A percentile compares a stretch with the other conserved stretches of the same genome.
These are phyloP conservation scores for Cytospora mali DNA, from an alignment of 2,329 filamentous ascomycete genomes.

Conservation along the genomic window DNA sequence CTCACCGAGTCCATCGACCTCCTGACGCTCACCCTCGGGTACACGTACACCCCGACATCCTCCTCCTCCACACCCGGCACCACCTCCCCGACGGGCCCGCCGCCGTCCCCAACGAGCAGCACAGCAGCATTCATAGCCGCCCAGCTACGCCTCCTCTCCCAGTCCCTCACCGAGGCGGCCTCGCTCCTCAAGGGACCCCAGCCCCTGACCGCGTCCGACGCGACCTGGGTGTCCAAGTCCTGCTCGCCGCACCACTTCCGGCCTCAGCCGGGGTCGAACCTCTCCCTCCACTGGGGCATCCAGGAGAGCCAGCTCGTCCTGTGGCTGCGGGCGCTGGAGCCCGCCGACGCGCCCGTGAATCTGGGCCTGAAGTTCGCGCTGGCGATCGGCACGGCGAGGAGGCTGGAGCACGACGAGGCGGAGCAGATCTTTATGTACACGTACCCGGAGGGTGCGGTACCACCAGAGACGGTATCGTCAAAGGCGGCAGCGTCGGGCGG, in stretches of 20 bases:
- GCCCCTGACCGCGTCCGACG: conserved; percentile 42
- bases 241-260: conserved; percentile 50
- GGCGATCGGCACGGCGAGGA: conserved; percentile 66
- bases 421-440: conserved; percentile 71
- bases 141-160: conserved; percentile 58
- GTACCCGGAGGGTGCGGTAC: conserved; percentile 21
- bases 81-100: conserved; percentile 60
- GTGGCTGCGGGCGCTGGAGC: conserved; percentile 69
- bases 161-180: conserved; percentile 55
- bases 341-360: conserved; percentile 63
- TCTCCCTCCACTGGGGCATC: conserved; percentile 76
- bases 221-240: conserved; percentile 49
- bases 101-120: conserved; percentile 46
- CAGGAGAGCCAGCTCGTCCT: conserved; percentile 72
- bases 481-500: conserved; percentile 16
- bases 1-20: conserved; percentile 84
- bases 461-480: conserved; percentile 22
- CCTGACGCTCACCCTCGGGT: conserved; percentile 68
- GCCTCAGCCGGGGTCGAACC: conserved; percentile 51
- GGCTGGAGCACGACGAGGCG: conserved; percentile 77
- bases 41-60: conserved; percentile 62
- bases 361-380: conserved; percentile 69
- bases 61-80: conserved; percentile 47
- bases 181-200: conserved; percentile 58
- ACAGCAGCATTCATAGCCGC: conserved; percentile 53